Percentiles rank a stretch among this genome's conserved stretches.
Evolutionary conservation across 257 asterid species (phyloP).

Genomic region (Lantana camara): DNA sequence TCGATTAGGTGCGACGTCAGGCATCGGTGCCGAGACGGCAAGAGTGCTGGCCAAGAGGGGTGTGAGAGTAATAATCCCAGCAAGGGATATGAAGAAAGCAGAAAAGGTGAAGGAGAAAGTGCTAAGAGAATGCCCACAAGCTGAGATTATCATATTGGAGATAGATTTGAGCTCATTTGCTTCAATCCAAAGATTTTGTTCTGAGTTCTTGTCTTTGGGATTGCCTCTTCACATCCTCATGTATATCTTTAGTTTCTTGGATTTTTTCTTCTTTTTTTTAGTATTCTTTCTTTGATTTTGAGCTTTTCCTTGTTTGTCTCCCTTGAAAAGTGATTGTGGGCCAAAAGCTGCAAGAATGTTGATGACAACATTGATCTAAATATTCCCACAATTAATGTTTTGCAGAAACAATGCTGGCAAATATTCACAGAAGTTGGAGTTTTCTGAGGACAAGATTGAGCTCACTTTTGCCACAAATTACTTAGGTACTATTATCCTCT

Average conservation of each 20-base stretch:
- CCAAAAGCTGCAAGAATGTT: too few species aligned
- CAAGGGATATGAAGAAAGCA: slow-evolving; percentile 75
- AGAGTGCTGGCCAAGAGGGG: slow-evolving; percentile 83
- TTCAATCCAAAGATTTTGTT: slow-evolving; percentile 77
- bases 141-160: slow-evolving; percentile 66
- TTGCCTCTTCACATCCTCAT: slow-evolving; percentile 88
- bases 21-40: slow-evolving; percentile 93
- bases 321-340: background rate
- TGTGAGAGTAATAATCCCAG: slow-evolving; percentile 72
- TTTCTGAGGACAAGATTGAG: slow-evolving; percentile 92
- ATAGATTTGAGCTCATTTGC: slow-evolving; percentile 84
- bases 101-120: slow-evolving; percentile 58
- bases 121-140: slow-evolving; percentile 53
- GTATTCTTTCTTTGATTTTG: background rate
- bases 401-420: slow-evolving; percentile 99
- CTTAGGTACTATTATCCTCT: slow-evolving; percentile 50
- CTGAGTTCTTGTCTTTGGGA: slow-evolving; percentile 72
- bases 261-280: background rate
- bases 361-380: too few species aligned
- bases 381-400: slow-evolving; percentile 5
- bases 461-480: slow-evolving; percentile 93
- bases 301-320: slow-evolving; percentile 15
- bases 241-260: slow-evolving; percentile 37
- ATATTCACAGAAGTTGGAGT: slow-evolving; percentile 82
- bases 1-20: slow-evolving; percentile 82